Base-by-base conservation (phyloP, 2,329 filamentous ascomycete genomes). In the Trichoderma brevicompactum region DNA sequence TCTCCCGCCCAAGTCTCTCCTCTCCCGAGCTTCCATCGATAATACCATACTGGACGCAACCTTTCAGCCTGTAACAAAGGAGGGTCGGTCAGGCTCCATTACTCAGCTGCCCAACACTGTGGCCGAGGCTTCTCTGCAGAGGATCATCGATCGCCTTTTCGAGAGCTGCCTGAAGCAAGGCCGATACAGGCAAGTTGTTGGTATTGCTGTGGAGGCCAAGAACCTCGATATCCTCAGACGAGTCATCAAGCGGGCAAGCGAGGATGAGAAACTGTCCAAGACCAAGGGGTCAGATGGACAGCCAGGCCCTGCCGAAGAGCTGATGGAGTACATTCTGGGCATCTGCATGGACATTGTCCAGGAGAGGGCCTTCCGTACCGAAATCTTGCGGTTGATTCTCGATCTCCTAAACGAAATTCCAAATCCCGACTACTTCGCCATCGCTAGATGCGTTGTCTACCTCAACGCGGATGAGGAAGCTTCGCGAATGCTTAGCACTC, bases 301-400 rank as follows among this genome's bases (percentile, higher is more conserved):
- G 10, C 78, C 82, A 55, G 84, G 86, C 3, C 87, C 89, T 34
- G 90, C 92, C 17, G 94, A 98, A 75, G 94, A 98, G 76, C 80
- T 99, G 65, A 95, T 99, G 89, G 95, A 99, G 71, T 99, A 99
- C 74, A 91, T 95, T 19, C 81, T 99, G 68, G 89, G 94, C 71
- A 96, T 99, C 70, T 97, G 94, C 82, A 96, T 99, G 92, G 94
- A 96, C 68, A 90, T 98, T 67, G 93, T 99, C 17, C 95, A 98
- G 79, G 95, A 99, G 80, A 88, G 94, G 61, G 89, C 89, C 54
- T 86, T 98, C 74, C 88, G 95, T 68, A 87, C 85, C 41, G 83
- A 95, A 81, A 97, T 99, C 61, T 80, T 99, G 66, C 89, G 91
- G 72, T 84, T 99, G 52, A 95, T 99, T 64, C 87, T 99, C n/a